A percentile compares a stretch with the other conserved stretches of the same genome.
phyloP scores from a whole-genome alignment of 2,329 filamentous ascomycete genomes.

The Cyphellophora attinorum region DNA sequence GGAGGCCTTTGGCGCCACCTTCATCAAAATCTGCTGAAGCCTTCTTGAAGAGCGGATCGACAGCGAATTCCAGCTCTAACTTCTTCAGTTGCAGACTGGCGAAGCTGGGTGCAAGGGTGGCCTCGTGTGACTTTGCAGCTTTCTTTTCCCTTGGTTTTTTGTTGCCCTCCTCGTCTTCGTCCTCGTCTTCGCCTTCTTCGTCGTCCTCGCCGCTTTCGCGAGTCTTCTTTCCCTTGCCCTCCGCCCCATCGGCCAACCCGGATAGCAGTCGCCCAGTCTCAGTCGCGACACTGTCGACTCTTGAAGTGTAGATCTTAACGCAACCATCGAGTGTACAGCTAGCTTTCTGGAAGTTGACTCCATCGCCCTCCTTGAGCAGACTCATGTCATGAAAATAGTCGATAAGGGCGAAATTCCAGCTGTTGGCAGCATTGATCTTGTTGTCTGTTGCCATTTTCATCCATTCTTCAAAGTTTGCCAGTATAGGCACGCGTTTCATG shows the following conservation, averaged over 20 bases:
- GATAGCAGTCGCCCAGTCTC: slow-evolving; percentile 93
- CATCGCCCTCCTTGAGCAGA: slow-evolving; percentile 85
- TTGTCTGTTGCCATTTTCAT: slow-evolving; percentile 99
- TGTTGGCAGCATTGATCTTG: slow-evolving; percentile 96
- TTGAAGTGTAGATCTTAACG: slow-evolving; percentile 97
- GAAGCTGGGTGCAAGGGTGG: slow-evolving; percentile 85
- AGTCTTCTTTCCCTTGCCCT: slow-evolving; percentile 57
- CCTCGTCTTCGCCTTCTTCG: slow-evolving; percentile 41
- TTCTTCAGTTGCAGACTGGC: slow-evolving; percentile 87
- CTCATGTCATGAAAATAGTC: slow-evolving; percentile 99
- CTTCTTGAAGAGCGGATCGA: slow-evolving; percentile 98
- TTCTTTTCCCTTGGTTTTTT: slow-evolving; percentile 62
- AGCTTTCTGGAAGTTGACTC: slow-evolving; percentile 97
- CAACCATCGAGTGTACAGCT: slow-evolving; percentile 96
- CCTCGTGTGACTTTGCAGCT: slow-evolving; percentile 73
- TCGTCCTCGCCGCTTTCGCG: slow-evolving; percentile 58
- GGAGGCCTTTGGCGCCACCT: slow-evolving; percentile 86
- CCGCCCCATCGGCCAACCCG: slow-evolving; percentile 69
- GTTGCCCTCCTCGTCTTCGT: slow-evolving; percentile 34
- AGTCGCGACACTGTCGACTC: slow-evolving; percentile 95
- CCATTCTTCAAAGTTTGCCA: slow-evolving; percentile 99
- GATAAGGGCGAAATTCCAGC: slow-evolving; percentile 99
- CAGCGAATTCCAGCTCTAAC: slow-evolving; percentile 90
- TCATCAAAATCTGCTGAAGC: slow-evolving; percentile 97
- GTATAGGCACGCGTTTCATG: slow-evolving; percentile 50